Base-by-base conservation (phyloP, 2,329 filamentous ascomycete genomes). In the Davidsoniella neocaledoniae region DNA sequence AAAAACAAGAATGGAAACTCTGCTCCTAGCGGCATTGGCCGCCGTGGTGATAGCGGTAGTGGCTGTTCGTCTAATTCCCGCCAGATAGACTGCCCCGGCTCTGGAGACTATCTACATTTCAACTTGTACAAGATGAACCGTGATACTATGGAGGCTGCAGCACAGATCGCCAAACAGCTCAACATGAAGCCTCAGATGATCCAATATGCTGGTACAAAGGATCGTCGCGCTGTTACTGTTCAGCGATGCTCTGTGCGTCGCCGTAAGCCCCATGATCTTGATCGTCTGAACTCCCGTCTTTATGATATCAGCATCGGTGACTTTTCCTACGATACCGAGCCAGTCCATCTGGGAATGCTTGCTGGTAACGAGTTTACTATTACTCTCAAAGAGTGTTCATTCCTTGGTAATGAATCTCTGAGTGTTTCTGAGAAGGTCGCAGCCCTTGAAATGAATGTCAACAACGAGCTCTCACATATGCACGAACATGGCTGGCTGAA, bases 101-200 rank as follows among this genome's bases (percentile, higher is more conserved):
- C 63, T 72, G 86, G 83, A 16, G 81, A 87, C 45, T 91, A 86
- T 62, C 68, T 94, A 12, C 87, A 94, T 63, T 94, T 94, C 62
- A 90, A 85, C 0, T 71, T 95, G 47, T 93, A 90, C 74, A 95
- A 95, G 66, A 88, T 94, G 66, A 95, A 95, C 66, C 88, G 90
- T 61, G 88, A 95, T 61, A 95, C 88, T 1, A 93, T 94, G 84
- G 88, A 95, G 58, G 81, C 86, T 0, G 72, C 93, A 48, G 81
- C 77, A 48, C 85, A 83, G 58, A 73, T 95, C 39, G 77, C 81
- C 1, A 81, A 81, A 41, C 74, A 82, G 55, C 66, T 94, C 55
- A 83, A 81, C 60, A 69, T 84, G 55, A 87, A 84, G 61, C 71
- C 75, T 23, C 83, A 88, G 57, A 73, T 77, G 52, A 90, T 94